These are phyloP conservation scores for Didymosphaeria variabile DNA, from an alignment of 2,329 filamentous ascomycete species.

Conservation along the genomic window DNA sequence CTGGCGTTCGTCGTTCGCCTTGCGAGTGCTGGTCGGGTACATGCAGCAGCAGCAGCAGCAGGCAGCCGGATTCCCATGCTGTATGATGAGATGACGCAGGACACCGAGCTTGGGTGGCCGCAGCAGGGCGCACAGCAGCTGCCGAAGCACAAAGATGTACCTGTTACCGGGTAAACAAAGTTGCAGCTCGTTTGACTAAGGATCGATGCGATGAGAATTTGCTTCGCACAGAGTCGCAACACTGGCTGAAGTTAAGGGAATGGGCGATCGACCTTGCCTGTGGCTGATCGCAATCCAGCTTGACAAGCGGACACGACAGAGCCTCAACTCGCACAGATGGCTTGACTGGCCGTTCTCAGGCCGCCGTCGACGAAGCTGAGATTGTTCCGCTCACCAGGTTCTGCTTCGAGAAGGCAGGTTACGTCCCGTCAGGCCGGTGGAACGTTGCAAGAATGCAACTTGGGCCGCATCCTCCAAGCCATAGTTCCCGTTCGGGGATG, in stretches of 20 bases:
- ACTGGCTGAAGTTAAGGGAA: background rate
- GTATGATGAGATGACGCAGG: conserved; percentile 19
- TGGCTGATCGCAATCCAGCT: conserved; percentile 6
- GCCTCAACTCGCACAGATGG: background rate
- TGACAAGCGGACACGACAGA: conserved; percentile 13
- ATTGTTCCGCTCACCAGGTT: conserved; percentile 21
- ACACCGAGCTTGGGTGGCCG: conserved; percentile 21
- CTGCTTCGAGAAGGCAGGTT: conserved; percentile 27
- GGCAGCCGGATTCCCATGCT: background rate
- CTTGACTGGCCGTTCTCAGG: conserved; percentile 15
- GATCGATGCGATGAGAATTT: conserved; percentile 21
- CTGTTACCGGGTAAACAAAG: conserved; percentile 27
- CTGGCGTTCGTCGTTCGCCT: conserved; percentile 22
- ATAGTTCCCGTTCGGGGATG: conserved; percentile 30
- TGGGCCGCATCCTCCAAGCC: conserved; percentile 29
- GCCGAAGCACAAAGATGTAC: conserved; percentile 25
- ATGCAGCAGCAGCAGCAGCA: conserved; percentile 5
- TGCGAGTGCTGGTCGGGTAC: conserved; percentile 15
- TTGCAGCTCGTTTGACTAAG: conserved; percentile 22
- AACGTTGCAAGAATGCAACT: conserved; percentile 40
- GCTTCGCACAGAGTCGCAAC: conserved; percentile 18
- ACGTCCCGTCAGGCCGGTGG: conserved; percentile 29
- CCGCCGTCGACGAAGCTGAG: conserved; percentile 18
- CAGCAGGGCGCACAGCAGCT: conserved; percentile 27
- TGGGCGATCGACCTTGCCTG: background rate